phyloP scores from a whole-genome alignment of 805 yeast species.

The Diddensiella caesifluorescens region DNA sequence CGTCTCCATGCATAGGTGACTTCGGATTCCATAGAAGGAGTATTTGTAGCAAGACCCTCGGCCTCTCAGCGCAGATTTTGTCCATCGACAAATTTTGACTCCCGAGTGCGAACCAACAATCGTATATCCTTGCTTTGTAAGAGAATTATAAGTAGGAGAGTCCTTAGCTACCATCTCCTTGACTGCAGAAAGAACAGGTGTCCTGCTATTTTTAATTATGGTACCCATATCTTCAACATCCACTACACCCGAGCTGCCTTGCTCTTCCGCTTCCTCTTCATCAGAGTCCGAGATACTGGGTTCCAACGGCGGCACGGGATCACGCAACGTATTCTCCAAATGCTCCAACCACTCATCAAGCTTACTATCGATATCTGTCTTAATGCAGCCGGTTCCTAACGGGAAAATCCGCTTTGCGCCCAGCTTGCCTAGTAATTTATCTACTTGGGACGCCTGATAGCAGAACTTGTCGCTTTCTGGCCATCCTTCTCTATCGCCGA shows the following conservation, averaged over 20 bases:
- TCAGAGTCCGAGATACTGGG: slow-evolving; percentile 56
- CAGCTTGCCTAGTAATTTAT: slow-evolving; percentile 66
- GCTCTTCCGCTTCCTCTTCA: slow-evolving; percentile 42
- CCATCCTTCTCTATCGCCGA: slow-evolving; percentile 88
- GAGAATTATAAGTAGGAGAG: slow-evolving; percentile 80
- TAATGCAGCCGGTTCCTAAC: slow-evolving; percentile 76
- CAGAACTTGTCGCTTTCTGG: slow-evolving; percentile 63
- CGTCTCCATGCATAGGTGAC: slow-evolving; percentile 93
- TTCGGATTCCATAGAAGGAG: slow-evolving; percentile 84
- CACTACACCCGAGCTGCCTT: slow-evolving; percentile 42
- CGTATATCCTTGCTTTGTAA: slow-evolving; percentile 90
- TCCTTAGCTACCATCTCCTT: slow-evolving; percentile 88
- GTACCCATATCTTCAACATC: slow-evolving; percentile 89
- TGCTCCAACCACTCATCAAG: slow-evolving; percentile 64
- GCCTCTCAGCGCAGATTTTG: slow-evolving; percentile 88
- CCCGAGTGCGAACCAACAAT: slow-evolving; percentile 94
- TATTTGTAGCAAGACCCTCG: slow-evolving; percentile 91
- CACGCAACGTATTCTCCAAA: slow-evolving; percentile 56
- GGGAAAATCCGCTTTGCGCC: slow-evolving; percentile 88
- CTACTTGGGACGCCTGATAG: slow-evolving; percentile 74
- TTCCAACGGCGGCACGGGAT: slow-evolving; percentile 56
- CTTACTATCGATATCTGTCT: slow-evolving; percentile 47
- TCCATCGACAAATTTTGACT: slow-evolving; percentile 93
- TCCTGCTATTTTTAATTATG: slow-evolving; percentile 36
- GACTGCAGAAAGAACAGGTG: slow-evolving; percentile 28